These are phyloP conservation scores for Thermoascus crustaceus DNA, from an alignment of 2,329 filamentous ascomycete species.

Conservation along the genomic window DNA sequence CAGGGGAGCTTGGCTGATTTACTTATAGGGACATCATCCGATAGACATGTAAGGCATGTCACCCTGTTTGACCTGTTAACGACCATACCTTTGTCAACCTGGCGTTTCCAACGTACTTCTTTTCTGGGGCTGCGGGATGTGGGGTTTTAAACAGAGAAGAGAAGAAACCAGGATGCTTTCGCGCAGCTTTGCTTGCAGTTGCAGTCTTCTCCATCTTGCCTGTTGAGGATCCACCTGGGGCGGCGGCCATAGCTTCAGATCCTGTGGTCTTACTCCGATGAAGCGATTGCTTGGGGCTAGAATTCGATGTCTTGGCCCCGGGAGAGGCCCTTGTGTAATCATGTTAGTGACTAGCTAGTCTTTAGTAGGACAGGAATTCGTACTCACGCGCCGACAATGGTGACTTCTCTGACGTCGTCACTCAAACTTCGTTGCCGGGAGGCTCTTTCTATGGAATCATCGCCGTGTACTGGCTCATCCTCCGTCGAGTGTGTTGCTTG, in stretches of 20 bases:
- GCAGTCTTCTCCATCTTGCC: background rate
- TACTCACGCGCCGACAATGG: too few relatives aligned
- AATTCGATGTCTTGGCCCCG: too few relatives aligned
- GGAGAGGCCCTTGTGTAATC: too few relatives aligned
- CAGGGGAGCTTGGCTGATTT: conserved; percentile 67
- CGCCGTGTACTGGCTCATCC: too few relatives aligned
- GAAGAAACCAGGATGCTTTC: conserved; percentile 5
- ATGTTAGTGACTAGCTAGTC: too few relatives aligned
- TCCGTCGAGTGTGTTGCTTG: too few relatives aligned
- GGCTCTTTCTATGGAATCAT: too few relatives aligned
- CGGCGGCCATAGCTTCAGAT: conserved; percentile 2
- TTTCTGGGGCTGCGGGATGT: conserved; percentile 5
- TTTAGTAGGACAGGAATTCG: too few relatives aligned
- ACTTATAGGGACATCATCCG: conserved; percentile 55
- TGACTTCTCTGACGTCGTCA: too few relatives aligned
- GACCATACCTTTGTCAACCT: background rate
- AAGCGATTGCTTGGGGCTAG: too few relatives aligned
- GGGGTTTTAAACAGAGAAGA: conserved; percentile 6
- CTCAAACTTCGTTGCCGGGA: too few relatives aligned
- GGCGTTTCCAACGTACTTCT: conserved; percentile 8
- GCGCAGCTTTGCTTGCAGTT: conserved; percentile 4
- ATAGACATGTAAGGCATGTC: conserved; percentile 64
- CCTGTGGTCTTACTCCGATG: too few relatives aligned
- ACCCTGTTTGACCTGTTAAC: conserved; percentile 40
- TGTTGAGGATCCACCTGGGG: conserved; percentile 1